Base-by-base conservation (phyloP, 1,139 yeast species). In the Yamadazyma membranifaciens region DNA sequence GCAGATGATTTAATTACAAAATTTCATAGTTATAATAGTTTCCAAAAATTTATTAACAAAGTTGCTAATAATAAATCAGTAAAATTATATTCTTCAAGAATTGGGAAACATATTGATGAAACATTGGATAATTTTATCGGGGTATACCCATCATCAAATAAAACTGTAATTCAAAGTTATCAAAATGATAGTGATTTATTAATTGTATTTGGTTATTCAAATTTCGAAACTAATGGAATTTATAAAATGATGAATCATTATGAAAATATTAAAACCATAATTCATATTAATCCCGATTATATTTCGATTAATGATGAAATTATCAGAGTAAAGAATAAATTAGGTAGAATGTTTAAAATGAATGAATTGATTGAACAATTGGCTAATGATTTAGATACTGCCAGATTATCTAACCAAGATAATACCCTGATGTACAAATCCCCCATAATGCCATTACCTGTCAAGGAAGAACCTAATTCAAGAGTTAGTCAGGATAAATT, bases 1-100 rank as follows among this genome's bases (percentile, higher is more conserved):
- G 84, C 77, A 10, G 96, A 88, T 56, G 73, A 80, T 12, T 69
- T 85, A 44, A 71, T 83, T 11, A 75, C 79, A 42, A 73, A 92
- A 45, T 80, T 74, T 51, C 69, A 71, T 14, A 64, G 66, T 29
- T 65, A 72, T 27, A 52, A 57, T 1, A 49, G 61, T 11, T 63
- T 83, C 34, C 67, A 70, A 44, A 48, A 63, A 24, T 66, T 87
- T 31, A 70, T 84, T 16, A 58, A 65, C 6, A 56, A 57, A 37
- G 47, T 65, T 36, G 67, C 65, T 1, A 36, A 57, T 2, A 51
- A 55, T 30, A 47, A 46, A 36, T 54, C 56, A 32, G 59, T 63
- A 34, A 62, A 60, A 45, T 51, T 67, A 31, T 68, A 65, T 45
- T 46, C 60, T 15, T 49, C 69, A 4, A 57, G 62, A 43, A 56